Base-by-base conservation (phyloP, 345 rosid genomes). In the Nasturtium officinale region DNA sequence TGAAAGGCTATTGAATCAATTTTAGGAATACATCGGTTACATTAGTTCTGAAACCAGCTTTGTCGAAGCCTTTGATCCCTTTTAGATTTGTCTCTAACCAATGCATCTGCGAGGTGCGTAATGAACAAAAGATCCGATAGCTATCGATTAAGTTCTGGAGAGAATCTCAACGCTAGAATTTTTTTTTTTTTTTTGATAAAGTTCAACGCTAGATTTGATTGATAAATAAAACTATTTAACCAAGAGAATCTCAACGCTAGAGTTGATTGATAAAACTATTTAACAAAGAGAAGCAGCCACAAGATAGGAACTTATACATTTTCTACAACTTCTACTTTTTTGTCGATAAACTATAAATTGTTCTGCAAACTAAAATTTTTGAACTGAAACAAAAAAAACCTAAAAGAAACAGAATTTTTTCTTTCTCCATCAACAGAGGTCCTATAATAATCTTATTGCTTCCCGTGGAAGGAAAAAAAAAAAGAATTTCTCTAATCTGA, bases 201-300 rank as follows among this genome's bases (percentile, higher is more conserved):
- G n/a, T n/a, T 74, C 60, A 23, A 23, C 25, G 25, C 25, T 23
- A 23, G 25, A 23, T 1, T 23, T 23, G 25, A 23, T 23, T 23
- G 1, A 23, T 23, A 23, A 23, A 23, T 23, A 23, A 23, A 23
- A 23, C 2, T 23, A 23, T 23, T 23, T 23, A 23, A 23, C 25
- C 2, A 23, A 23, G n/a, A 23, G 78, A 74, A 74, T 66, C 61
- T 74, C 61, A 74, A 66, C 67, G 37, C 78, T 66, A 17, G 15
- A 56, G 42, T 65, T 47, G 65, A 73, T 65, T 45, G 42, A 65
- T 52, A 15, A 65, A 53, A 53, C 18, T 30, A 45, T 63, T 29
- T 65, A 25, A 73, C 51, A 6, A 45, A 47, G 13, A 55, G 28
- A 45, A 13, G 42, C 16, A 65, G 40, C 16, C 26, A 47, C 35